Evolutionary conservation across 1,284 basidiomycete genomes (phyloP).

Genomic region (Boletus mariae): DNA sequence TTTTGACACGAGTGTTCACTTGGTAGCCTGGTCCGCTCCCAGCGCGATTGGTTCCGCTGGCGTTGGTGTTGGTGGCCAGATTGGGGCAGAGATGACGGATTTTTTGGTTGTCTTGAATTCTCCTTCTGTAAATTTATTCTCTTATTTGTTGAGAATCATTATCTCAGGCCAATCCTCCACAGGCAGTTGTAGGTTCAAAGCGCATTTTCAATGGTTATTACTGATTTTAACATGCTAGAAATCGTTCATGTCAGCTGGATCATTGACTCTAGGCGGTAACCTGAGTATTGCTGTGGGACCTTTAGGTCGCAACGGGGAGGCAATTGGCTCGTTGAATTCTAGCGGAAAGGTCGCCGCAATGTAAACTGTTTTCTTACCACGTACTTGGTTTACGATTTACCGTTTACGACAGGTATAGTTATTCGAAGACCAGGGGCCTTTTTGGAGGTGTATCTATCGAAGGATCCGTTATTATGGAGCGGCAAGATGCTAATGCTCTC

Average conservation of each 20-base stretch:
- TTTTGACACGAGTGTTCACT: constrained; percentile 1
- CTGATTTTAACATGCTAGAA: constrained; percentile 41
- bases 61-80: constrained; percentile 82
- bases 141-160: constrained; percentile 10
- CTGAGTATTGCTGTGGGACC: constrained; percentile 91
- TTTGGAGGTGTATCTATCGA: constrained; percentile 87
- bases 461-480: constrained; percentile 92
- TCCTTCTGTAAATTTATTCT: constrained; percentile 50
- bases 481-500: constrained; percentile 84
- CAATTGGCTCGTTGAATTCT: constrained; percentile 80
- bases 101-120: constrained; percentile 93
- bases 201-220: constrained; percentile 2
- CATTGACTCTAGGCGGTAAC: constrained; percentile 90
- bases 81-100: constrained; percentile 89
- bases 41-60: constrained; percentile 96
- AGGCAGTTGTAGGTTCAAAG: constrained; percentile 57
- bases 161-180: constrained; percentile 8
- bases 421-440: constrained; percentile 91
- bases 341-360: constrained; percentile 91
- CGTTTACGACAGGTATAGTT: constrained; percentile 68
- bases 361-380: constrained; percentile 40
- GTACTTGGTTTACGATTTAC: constrained; percentile 7
- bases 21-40: constrained; percentile 85
- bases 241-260: constrained; percentile 95
- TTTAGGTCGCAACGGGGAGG: constrained; percentile 92